phyloP scores from a whole-genome alignment of 176 grass and related monocot genomes.

The Juncus inflexus region DNA sequence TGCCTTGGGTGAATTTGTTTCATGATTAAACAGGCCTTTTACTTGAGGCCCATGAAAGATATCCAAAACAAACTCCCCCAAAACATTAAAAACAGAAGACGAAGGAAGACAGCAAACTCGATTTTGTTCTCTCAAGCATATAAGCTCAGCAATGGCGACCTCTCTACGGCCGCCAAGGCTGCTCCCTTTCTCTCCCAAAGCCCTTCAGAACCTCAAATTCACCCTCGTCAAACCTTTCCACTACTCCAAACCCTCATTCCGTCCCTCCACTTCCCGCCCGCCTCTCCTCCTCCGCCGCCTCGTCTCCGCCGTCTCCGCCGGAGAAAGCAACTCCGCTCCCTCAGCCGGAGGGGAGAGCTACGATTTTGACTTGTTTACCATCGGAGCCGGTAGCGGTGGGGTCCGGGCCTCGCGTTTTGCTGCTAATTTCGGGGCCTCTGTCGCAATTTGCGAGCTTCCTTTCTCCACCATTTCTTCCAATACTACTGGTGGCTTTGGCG shows the following conservation, averaged over 20 bases:
- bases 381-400: constrained; percentile 88
- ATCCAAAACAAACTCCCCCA: no score
- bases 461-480: constrained; percentile 75
- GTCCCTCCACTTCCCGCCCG: constrained; percentile 24
- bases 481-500: constrained; percentile 59
- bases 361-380: constrained; percentile 88
- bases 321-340: constrained; percentile 28
- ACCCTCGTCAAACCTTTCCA: constrained; percentile 30
- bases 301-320: constrained; percentile 14
- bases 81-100: no score
- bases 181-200: constrained; percentile 48
- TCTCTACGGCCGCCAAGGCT: constrained; percentile 40
- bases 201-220: constrained; percentile 44
- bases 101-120: no score
- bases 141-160: constrained; percentile 26
- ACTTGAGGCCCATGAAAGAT: no score
- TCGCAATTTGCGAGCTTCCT: constrained; percentile 84
- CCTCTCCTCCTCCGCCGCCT: constrained; percentile 26
- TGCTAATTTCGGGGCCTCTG: constrained; percentile 59
- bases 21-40: no score
- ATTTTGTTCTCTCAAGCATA: no score
- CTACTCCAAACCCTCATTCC: constrained; percentile 12
- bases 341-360: constrained; percentile 31
- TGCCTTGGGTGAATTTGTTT: no score
- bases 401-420: constrained; percentile 89